Base-by-base conservation (phyloP, 202 grass and related monocot genomes). In the Musa balbisiana region DNA sequence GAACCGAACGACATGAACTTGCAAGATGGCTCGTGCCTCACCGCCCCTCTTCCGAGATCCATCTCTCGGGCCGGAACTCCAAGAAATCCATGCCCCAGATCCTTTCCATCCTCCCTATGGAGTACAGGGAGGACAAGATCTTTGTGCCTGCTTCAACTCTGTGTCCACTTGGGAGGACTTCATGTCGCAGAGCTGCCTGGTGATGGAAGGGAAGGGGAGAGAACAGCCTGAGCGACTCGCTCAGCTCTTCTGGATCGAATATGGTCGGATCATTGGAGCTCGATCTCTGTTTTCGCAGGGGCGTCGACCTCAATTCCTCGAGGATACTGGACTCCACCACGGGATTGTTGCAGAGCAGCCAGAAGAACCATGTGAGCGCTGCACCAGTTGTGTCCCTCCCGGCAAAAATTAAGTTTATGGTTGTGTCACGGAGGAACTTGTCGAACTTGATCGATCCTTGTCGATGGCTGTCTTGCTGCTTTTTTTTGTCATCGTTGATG, bases 331-430 rank as follows among this genome's bases (percentile, higher is more conserved):
- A 66, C 67, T 92, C 92, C 3, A 87, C 83, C 11, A 69, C 54
- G 1, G 79, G 87, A 79, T 96, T 87, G 50, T 88, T 74, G 10
- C 81, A 43, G 13, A 96, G 20, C 13, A 92, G 75, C 84, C 86
- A 92, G 76, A 92, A 88, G 73, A 96, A 90, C 89, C 92, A 96
- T 11, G 89, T 73, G 27, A 96, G 87, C 50, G 80, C 87, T 0
- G 83, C 25, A 17, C 85, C 89, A 1, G 89, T 92, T 0, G 92
- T 96, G 92, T 96, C 92, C 13, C 89, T 80, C 17, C 92, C 92
- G 16, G 92, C 90, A 21, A 89, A 70, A 71, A 89, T 51, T n/a
- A 89, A 83, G 82, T 87, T 92, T 22, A 92, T 56, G 24, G 80
- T 77, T 3, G 87, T 92, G 82, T 92, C 90, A 12, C 86, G 62